Evolutionary conservation across 2,329 filamentous ascomycete genomes (phyloP), one percentile per base, ranked within the genome.

Genomic region (Colletotrichum sansevieriae): DNA sequence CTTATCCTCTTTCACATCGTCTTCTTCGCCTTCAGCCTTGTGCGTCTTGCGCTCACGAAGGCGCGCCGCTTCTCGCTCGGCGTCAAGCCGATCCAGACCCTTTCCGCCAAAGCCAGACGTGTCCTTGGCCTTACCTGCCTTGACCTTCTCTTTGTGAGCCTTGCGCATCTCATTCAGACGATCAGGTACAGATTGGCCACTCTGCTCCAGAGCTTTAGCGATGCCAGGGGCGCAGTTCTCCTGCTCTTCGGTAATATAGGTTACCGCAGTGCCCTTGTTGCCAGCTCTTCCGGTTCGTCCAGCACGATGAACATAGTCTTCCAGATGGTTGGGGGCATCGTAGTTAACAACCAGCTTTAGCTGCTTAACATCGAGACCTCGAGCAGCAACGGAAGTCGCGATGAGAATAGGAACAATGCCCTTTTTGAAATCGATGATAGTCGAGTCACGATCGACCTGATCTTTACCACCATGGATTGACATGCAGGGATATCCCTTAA

Each of bases 341-440:
- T 94, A 98, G 80, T 98, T 98, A 81, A 99, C 91, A 62, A 99
- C 96, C 37, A 98, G 87, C 79, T 97, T 98, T 39, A 99, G 85
- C 78, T 97, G 94, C 81, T 98, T 97, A 51, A 99, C 95, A 78
- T 99, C 96, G 46, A 99, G 84, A 70, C 96, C 96, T 79, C 96
- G 92, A 58, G 96, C 96, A 44, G 96, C 96, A 67, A 99, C 94
- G 11, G 95, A 98, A 0, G 96, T 99, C 11, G 96, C 96, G 75
- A 98, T 92, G 76, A 99, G 85, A 65, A 99, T 92, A 0, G 95
- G 95, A 55, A 97, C 89, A 49, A 95, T 88, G 64, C 96, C 96
- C 74, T 91, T 92, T 81, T 97, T 98, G 85, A 98, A 98, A 77
- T 98, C 94, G 46, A 92, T 87, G 73, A 98, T 97, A 13, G 94